Conservation (phyloP, 495 filamentous ascomycete genomes). For the Hypoxylon crocopeplum region DNA sequence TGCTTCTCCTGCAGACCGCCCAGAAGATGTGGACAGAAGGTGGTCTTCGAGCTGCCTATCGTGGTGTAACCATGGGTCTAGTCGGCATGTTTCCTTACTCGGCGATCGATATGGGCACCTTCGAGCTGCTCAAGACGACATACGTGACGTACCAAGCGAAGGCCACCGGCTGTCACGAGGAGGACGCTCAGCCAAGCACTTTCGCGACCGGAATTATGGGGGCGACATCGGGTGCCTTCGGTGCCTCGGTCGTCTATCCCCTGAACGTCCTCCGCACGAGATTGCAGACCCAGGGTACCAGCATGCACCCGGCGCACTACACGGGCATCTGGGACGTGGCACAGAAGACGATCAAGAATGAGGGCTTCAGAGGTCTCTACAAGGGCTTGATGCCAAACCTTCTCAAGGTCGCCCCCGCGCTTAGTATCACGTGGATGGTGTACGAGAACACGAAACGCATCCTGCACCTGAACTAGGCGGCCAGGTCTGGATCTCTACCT, state of each 20-base stretch:
- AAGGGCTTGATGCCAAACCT: constrained; percentile 95
- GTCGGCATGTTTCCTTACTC: constrained; percentile 98
- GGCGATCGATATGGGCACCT: constrained; percentile 94
- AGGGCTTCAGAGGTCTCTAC: constrained; percentile 88
- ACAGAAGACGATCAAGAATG: constrained; percentile 77
- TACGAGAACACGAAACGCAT: constrained; percentile 93
- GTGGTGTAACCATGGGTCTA: constrained; percentile 89
- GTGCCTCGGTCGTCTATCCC: constrained; percentile 93
- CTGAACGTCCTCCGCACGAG: constrained; percentile 93
- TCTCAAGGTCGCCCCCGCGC: constrained; percentile 93
- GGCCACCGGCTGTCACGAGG: constrained; percentile 73
- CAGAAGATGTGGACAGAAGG: constrained; percentile 82
- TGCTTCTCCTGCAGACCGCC: constrained; percentile 79
- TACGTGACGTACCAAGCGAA: constrained; percentile 75
- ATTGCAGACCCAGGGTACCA: constrained; percentile 93
- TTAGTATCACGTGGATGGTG: constrained; percentile 96
- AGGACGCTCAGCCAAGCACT: constrained; percentile 78
- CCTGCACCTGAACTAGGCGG: constrained; percentile 67
- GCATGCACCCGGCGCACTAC: constrained; percentile 89
- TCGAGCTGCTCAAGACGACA: constrained; percentile 85
- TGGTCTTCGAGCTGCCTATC: constrained; percentile 81
- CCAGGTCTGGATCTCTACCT: background rate
- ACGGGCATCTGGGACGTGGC: constrained; percentile 87
- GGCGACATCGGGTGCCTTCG: constrained; percentile 87
- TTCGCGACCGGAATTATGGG: constrained; percentile 84